phyloP scores from a whole-genome alignment of 129 eudicot genomes.

The Flaveria brownii region DNA sequence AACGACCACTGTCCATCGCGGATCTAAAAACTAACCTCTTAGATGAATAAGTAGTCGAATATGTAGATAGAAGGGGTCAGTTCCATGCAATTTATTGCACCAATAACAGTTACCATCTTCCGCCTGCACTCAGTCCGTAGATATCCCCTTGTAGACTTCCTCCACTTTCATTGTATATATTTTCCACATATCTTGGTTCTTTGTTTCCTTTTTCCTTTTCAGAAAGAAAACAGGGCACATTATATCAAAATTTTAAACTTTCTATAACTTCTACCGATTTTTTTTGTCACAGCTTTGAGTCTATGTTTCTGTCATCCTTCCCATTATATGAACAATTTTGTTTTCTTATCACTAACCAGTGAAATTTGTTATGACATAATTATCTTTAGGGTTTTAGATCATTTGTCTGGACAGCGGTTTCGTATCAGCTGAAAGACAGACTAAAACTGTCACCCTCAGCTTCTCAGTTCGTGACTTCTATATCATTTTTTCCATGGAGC shows the following conservation, averaged over 20 bases:
- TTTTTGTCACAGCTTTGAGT: constrained; percentile 9
- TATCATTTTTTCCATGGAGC: constrained; percentile 97
- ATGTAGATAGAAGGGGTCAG: constrained; percentile 1
- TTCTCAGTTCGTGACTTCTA: constrained; percentile 90
- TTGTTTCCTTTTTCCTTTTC: neutral
- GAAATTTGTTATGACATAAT: neutral
- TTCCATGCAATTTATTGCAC: constrained; percentile 1
- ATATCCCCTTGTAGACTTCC: neutral
- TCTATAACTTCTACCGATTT: neutral
- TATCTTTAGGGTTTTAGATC: constrained; percentile 84
- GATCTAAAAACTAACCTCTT: neutral
- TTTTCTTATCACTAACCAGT: constrained; percentile 26
- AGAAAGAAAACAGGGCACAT: neutral
- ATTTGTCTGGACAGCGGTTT: constrained; percentile 97
- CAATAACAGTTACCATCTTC: neutral
- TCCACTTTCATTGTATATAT: neutral
- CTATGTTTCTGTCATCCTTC: constrained; percentile 22
- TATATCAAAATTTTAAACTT: neutral
- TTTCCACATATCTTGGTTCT: neutral
- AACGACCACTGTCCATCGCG: neutral
- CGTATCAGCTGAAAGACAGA: constrained; percentile 88
- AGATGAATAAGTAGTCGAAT: neutral
- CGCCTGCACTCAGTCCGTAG: neutral
- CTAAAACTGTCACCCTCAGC: constrained; percentile 88
- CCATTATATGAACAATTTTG: constrained; percentile 1